These are phyloP conservation scores for Favolaschia claudopus DNA, from an alignment of 768 basidiomycete species.

Conservation along the genomic window DNA sequence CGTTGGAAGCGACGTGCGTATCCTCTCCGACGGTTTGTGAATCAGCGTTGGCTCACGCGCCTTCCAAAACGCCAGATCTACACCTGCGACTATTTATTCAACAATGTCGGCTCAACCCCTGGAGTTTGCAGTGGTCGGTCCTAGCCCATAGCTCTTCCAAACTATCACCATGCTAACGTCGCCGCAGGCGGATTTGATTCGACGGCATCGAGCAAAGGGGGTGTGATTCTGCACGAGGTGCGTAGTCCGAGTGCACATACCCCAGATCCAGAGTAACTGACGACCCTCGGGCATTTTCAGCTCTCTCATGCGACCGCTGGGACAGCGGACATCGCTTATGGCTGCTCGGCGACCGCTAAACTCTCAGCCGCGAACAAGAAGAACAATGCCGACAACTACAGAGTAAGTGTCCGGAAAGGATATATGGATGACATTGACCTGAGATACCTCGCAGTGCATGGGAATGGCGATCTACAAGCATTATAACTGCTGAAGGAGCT, in stretches of 20 bases:
- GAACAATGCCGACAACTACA: conserved; percentile 20
- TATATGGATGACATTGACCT: too few species aligned
- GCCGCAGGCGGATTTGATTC: conserved; percentile 7
- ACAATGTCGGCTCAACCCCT: not conserved
- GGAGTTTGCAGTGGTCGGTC: not conserved
- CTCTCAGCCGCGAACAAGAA: conserved; percentile 12
- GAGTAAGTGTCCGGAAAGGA: not conserved
- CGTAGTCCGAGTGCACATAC: not conserved
- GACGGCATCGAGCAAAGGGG: conserved; percentile 15
- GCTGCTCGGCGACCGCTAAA: conserved; percentile 3
- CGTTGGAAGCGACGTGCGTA: conserved; percentile 17
- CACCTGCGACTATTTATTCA: conserved; percentile 17
- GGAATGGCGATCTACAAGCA: conserved; percentile 15
- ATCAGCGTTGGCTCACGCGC: too few species aligned
- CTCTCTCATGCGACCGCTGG: conserved; percentile 22
- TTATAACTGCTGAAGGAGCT: conserved; percentile 14
- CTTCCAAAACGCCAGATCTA: conserved; percentile 5
- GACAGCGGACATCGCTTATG: conserved; percentile 12
- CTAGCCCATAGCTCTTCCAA: too few species aligned
- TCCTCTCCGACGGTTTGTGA: not conserved
- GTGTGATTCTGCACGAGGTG: conserved; percentile 22
- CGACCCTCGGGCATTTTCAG: too few species aligned
- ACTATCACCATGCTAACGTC: not conserved
- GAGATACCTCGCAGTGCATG: too few species aligned
- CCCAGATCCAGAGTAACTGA: not conserved